Conservation (phyloP, 805 yeast genomes). For the Clavispora carvajalis region DNA sequence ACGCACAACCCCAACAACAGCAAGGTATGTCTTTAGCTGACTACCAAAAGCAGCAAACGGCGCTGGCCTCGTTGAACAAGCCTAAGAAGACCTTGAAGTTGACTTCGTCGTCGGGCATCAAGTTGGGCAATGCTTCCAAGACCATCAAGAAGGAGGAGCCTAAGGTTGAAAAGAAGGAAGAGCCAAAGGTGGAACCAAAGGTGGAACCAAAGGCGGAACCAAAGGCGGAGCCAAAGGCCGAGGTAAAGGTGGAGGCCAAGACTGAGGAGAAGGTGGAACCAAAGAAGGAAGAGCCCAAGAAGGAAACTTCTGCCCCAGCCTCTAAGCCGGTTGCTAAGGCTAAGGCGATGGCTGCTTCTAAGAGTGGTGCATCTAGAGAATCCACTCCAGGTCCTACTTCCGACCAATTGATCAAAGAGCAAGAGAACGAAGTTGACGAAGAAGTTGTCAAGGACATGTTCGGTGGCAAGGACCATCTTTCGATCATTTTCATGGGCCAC, state of each 20-base stretch:
- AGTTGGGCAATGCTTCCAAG: constrained; percentile 38
- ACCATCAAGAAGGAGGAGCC: constrained; percentile 25
- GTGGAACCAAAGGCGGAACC: constrained; percentile 20
- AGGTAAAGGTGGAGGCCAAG: constrained; percentile 11
- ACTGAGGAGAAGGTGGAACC: constrained; percentile 4
- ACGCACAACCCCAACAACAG: constrained; percentile 19
- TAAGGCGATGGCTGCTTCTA: constrained; percentile 3
- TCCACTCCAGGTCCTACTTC: constrained; percentile 24
- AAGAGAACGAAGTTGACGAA: constrained; percentile 79
- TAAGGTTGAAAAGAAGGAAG: constrained; percentile 33
- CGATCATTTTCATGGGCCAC: constrained; percentile 98
- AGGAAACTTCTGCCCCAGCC: constrained; percentile 10
- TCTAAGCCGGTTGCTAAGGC: constrained; percentile 7
- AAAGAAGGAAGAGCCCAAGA: constrained; percentile 5
- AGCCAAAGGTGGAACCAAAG: constrained; percentile 23
- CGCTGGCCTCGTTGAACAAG: constrained; percentile 39
- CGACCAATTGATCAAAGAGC: constrained; percentile 59
- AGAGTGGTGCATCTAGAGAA: constrained; percentile 15
- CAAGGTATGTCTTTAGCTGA: constrained; percentile 72
- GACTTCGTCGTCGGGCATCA: constrained; percentile 60
- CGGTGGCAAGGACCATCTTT: constrained; percentile 96
- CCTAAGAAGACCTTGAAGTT: constrained; percentile 68
- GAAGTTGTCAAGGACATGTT: constrained; percentile 88
- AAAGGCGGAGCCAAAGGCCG: constrained; percentile 16
- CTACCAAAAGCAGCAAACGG: constrained; percentile 62